Evolutionary conservation across 805 yeast genomes (phyloP).

Genomic region (Lipomyces oligophaga): DNA sequence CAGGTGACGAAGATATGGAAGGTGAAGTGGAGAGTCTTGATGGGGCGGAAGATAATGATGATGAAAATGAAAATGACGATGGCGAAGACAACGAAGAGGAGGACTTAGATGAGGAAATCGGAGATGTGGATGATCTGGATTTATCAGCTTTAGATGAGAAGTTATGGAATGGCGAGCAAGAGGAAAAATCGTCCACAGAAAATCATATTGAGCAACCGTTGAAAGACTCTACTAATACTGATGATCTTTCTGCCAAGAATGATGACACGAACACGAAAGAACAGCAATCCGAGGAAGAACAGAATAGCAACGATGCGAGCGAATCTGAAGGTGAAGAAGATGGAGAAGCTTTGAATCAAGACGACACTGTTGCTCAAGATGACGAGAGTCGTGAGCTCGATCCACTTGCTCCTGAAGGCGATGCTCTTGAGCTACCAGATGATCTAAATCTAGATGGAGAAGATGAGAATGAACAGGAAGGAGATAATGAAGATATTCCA

Average conservation of each 20-base stretch:
- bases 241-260: conserved; percentile 26
- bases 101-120: conserved; percentile 65
- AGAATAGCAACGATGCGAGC: conserved; percentile 38
- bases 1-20: conserved; percentile 93
- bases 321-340: conserved; percentile 36
- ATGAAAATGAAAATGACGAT: conserved; percentile 88
- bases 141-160: conserved; percentile 48
- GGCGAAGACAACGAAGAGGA: conserved; percentile 64
- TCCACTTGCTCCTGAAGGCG: conserved; percentile 73
- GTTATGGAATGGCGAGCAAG: conserved; percentile 39
- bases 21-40: conserved; percentile 96
- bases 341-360: conserved; percentile 35
- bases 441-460: conserved; percentile 86
- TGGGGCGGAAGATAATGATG: conserved; percentile 71
- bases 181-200: conserved; percentile 31
- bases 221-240: conserved; percentile 22
- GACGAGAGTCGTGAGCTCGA: conserved; percentile 50
- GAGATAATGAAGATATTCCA: conserved; percentile 38
- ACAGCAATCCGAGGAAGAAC: conserved; percentile 27
- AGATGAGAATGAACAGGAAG: conserved; percentile 42
- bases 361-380: conserved; percentile 40
- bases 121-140: conserved; percentile 27
- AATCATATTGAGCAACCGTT: conserved; percentile 34
- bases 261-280: conserved; percentile 30
- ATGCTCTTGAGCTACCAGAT: conserved; percentile 85